Conservation (phyloP, 164 flowering plant genomes). For the Umbilicus rupestris region DNA sequence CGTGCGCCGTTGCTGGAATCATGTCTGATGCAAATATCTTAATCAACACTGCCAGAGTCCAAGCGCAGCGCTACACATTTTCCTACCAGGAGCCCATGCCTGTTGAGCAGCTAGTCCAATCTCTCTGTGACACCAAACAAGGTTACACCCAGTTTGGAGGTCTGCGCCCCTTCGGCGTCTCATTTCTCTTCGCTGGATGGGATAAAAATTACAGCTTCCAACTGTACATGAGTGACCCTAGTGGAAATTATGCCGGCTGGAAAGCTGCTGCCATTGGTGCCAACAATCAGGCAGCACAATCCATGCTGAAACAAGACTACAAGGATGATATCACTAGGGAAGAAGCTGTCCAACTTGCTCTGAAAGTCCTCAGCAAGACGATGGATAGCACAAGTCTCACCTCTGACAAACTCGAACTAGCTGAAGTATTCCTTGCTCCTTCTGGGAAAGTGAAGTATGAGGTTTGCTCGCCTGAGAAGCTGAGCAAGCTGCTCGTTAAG, state of each 20-base stretch:
- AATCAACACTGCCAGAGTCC: constrained; percentile 53
- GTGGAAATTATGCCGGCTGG: constrained; percentile 66
- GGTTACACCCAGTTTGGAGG: constrained; percentile 67
- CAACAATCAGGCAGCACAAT: constrained; percentile 52
- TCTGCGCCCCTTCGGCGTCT: constrained; percentile 59
- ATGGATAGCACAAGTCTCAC: constrained; percentile 67
- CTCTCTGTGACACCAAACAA: constrained; percentile 60
- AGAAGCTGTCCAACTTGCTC: constrained; percentile 40
- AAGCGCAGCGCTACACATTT: constrained; percentile 52
- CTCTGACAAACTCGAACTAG: constrained; percentile 48
- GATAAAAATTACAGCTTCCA: constrained; percentile 52
- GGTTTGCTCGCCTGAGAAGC: constrained; percentile 39
- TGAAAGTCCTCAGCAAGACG: constrained; percentile 59
- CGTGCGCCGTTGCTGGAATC: constrained; percentile 65
- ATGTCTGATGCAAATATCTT: constrained; percentile 74
- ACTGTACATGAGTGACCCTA: constrained; percentile 62
- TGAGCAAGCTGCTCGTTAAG: constrained; percentile 39
- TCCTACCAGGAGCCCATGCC: constrained; percentile 67
- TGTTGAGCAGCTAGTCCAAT: constrained; percentile 62
- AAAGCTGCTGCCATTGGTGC: constrained; percentile 58
- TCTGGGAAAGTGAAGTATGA: constrained; percentile 48
- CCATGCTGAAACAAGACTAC: constrained; percentile 51
- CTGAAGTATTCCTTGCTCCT: constrained; percentile 37
- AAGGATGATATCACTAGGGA: constrained; percentile 48
- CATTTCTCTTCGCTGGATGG: constrained; percentile 63